Base-by-base conservation (phyloP, 2,329 filamentous ascomycete species). In the Huntiella bhutanensis region DNA sequence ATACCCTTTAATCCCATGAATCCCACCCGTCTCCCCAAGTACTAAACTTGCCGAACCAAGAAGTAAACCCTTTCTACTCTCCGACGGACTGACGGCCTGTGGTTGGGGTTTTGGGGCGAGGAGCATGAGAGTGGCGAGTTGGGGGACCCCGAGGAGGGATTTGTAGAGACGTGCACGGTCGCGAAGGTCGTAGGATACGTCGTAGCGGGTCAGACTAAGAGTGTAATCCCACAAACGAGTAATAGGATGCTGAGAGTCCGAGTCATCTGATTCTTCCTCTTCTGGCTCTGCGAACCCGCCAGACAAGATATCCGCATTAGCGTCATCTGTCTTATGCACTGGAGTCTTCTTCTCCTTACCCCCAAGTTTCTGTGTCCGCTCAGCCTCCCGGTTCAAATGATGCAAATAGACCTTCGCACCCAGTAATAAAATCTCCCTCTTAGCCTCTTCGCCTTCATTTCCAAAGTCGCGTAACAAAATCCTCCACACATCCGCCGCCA, bases 331-430 rank as follows among this genome's bases (percentile, higher is more conserved):
- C 4, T 54, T 49, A 6, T 17, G 16, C 7, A 32, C 35, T 5
- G 7, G 11, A 15, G 7, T 4, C 17, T 41, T 15, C 32, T 43
- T 43, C 4, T 11, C 22, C 17, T 43, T 32, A 22, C 12, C 17
- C 2, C 39, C 39, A 61, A 60, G 43, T 28, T 28, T 28, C 60
- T 59, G 34, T 60, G 22, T 8, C 5, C 53, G 51, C 53, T 71
- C 62, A 52, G 66, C 64, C 56, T 74, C 69, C 50, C 73, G 70
- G 56, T 85, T 85, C 35, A 96, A 62, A 57, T 92, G 76, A 55
- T 96, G 85, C 12, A 96, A 70, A 57, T 96, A 96, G 1, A 96
- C 86, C 58, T 96, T 96, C n/a, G 91, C 88, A 5, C 83, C 91
- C 3, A 98, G 70, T 1, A 98, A 69, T 12, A 98, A 71, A 52